Percentiles rank a stretch among this genome's conserved stretches.
Evolutionary conservation across 2,329 filamentous ascomycete genomes (phyloP).

Genomic region (Trichoderma cornu-damae): DNA sequence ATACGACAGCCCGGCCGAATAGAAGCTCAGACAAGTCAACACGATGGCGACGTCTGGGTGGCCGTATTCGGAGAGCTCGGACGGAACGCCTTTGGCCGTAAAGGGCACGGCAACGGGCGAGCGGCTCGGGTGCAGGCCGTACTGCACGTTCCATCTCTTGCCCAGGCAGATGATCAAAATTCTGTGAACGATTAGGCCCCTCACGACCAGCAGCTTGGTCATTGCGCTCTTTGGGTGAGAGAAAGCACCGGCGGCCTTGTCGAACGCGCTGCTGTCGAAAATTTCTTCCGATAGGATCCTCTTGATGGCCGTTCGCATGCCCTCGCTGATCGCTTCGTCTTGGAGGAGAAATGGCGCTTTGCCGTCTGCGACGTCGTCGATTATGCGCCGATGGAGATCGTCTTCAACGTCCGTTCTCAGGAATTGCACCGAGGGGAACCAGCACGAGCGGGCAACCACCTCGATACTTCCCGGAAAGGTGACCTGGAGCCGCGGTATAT

Average conservation of each 20-base stretch:
- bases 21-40: conserved; percentile 62
- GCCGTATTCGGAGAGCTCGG: conserved; percentile 58
- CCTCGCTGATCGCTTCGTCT: not conserved
- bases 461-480: conserved; percentile 43
- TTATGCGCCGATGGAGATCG: conserved; percentile 37
- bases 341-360: conserved; percentile 10
- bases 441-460: conserved; percentile 36
- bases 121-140: conserved; percentile 51
- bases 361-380: conserved; percentile 38
- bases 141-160: conserved; percentile 64
- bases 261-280: not conserved
- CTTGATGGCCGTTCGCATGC: conserved; percentile 20
- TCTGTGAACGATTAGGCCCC: conserved; percentile 1
- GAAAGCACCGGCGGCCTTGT: not conserved
- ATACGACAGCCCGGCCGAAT: conserved; percentile 53
- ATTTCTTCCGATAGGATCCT: not conserved
- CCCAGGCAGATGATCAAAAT: conserved; percentile 56
- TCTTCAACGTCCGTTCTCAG: conserved; percentile 45
- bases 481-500: conserved; percentile 34
- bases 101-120: conserved; percentile 55
- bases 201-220: not conserved
- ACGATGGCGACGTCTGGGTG: conserved; percentile 63
- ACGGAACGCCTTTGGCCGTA: conserved; percentile 46
- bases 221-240: not conserved
- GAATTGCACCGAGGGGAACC: conserved; percentile 55